Conservation (phyloP, 192 early-diverging fungal genomes). For the Rhizophlyctis rosea region DNA sequence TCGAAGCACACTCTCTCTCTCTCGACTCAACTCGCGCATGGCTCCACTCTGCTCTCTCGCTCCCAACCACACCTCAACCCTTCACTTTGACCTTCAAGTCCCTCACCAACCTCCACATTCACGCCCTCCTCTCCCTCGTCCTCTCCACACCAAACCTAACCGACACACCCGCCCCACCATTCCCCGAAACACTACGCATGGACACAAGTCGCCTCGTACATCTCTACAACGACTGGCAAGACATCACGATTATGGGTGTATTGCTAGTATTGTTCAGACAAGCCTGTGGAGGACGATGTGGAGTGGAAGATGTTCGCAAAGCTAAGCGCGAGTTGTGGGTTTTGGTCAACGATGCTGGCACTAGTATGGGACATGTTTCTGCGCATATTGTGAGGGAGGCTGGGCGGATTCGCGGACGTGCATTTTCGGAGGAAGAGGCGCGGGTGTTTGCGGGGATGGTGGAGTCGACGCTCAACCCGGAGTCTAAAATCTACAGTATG, state of each 20-base stretch:
- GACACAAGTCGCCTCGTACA: slow-evolving; percentile 39
- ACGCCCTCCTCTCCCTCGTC: slow-evolving; percentile 32
- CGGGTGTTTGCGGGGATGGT: slow-evolving; percentile 28
- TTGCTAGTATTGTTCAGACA: slow-evolving; percentile 46
- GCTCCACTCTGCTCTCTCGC: slow-evolving; percentile 15
- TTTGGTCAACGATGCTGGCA: slow-evolving; percentile 51
- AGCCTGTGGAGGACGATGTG: slow-evolving; percentile 28
- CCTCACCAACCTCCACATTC: slow-evolving; percentile 10
- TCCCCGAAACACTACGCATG: slow-evolving; percentile 51
- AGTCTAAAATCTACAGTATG: slow-evolving; percentile 38
- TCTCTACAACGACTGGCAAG: slow-evolving; percentile 56
- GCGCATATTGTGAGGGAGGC: slow-evolving; percentile 40
- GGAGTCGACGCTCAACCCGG: slow-evolving; percentile 44
- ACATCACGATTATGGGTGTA: slow-evolving; percentile 46
- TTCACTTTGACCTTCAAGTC: neutral
- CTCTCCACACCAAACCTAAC: slow-evolving; percentile 23
- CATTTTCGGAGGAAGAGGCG: slow-evolving; percentile 18
- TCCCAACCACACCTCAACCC: neutral
- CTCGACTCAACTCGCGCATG: slow-evolving; percentile 27
- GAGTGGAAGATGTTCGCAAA: slow-evolving; percentile 6
- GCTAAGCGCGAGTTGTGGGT: slow-evolving; percentile 46
- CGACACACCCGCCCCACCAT: slow-evolving; percentile 3
- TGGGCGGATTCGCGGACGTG: slow-evolving; percentile 35
- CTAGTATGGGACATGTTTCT: slow-evolving; percentile 45
- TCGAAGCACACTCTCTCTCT: slow-evolving; percentile 15